Percentiles rank a stretch among this genome's conserved stretches.
Evolutionary conservation across 352 stramenopile genomes (phyloP).

Genomic region (Pythium aquatile): DNA sequence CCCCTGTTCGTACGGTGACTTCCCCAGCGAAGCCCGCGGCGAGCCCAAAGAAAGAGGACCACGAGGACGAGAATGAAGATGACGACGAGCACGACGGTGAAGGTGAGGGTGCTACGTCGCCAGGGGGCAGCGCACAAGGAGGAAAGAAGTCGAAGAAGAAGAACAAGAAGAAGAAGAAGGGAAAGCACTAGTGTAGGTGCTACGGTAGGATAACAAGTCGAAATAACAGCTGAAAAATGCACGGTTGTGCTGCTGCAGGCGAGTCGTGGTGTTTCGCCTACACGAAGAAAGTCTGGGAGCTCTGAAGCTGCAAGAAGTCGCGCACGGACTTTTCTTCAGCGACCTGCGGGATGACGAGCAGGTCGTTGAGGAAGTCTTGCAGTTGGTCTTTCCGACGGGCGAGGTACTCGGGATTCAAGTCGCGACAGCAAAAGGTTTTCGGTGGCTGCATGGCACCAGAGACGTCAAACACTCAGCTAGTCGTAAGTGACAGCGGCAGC

Average conservation of each 20-base stretch:
- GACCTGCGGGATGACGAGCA: slow-evolving; percentile 64
- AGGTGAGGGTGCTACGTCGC: slow-evolving; percentile 25
- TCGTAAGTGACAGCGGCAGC: not conserved
- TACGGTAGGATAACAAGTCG: not conserved
- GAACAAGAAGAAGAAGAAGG: slow-evolving; percentile 68
- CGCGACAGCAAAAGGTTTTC: slow-evolving; percentile 71
- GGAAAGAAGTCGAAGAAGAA: slow-evolving; percentile 52
- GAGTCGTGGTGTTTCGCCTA: slow-evolving; percentile 9
- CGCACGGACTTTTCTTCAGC: slow-evolving; percentile 52
- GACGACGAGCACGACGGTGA: slow-evolving; percentile 15
- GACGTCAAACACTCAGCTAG: not conserved
- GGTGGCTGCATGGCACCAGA: slow-evolving; percentile 32
- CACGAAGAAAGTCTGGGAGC: slow-evolving; percentile 63
- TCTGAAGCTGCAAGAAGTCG: slow-evolving; percentile 63
- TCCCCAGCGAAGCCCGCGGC: slow-evolving; percentile 4
- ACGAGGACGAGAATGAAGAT: slow-evolving; percentile 15
- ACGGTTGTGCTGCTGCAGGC: not conserved
- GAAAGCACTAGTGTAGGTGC: slow-evolving; percentile 17
- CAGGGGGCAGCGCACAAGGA: slow-evolving; percentile 20
- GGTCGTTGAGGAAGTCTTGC: slow-evolving; percentile 54
- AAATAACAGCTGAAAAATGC: not conserved
- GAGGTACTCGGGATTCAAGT: slow-evolving; percentile 74
- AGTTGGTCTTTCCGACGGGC: slow-evolving; percentile 46
- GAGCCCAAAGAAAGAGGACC: slow-evolving; percentile 18
- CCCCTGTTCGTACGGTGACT: slow-evolving; percentile 2